phyloP scores from a whole-genome alignment of 768 basidiomycete species.

The Tulasnella sp. region DNA sequence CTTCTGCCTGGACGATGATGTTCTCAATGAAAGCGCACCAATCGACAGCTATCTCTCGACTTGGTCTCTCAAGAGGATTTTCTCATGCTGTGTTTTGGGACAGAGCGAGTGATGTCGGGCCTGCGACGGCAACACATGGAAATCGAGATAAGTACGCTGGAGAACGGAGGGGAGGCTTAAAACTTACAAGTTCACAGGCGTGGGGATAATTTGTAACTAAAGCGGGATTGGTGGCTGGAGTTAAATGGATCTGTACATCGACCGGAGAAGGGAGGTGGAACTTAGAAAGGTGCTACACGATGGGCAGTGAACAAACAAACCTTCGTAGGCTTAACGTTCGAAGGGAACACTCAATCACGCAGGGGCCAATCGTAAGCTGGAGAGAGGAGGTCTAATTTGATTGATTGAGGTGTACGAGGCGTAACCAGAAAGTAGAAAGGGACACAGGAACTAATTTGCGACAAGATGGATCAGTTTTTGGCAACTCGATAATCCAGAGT shows the following conservation, averaged over 20 bases:
- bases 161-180: neutral
- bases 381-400: neutral
- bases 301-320: neutral
- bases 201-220: neutral
- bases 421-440: constrained; percentile 1
- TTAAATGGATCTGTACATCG: neutral
- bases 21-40: neutral
- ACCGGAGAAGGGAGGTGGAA: neutral
- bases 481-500: neutral
- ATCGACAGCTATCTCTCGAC: neutral
- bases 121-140: no score
- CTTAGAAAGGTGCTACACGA: neutral
- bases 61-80: neutral
- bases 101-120: no score
- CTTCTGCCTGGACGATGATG: no score
- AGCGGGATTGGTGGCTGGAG: neutral
- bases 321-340: neutral
- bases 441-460: neutral
- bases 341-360: neutral
- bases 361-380: neutral
- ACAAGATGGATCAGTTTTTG: neutral
- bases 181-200: neutral
- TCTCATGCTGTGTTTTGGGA: neutral
- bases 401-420: neutral
- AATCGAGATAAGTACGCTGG: neutral